These are phyloP conservation scores for Crithidia fasciculata DNA, from an alignment of 208 protist genomes.

Conservation along the genomic window DNA sequence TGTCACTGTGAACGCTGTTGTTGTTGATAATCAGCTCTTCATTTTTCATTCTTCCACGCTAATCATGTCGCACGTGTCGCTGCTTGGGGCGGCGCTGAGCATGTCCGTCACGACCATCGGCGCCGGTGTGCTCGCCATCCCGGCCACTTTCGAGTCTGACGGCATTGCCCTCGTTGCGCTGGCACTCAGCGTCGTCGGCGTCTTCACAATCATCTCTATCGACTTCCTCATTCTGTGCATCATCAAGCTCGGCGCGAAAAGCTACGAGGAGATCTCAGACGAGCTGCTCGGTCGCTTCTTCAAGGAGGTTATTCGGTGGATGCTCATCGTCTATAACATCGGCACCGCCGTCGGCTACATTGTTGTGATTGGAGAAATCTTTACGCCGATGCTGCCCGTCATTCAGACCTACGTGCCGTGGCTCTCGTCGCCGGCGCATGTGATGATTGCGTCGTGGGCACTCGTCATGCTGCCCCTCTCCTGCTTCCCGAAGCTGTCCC, in stretches of 20 bases:
- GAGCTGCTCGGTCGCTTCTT: constrained; percentile 50
- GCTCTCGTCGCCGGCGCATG: constrained; percentile 37
- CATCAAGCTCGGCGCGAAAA: constrained; percentile 44
- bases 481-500: constrained; percentile 50
- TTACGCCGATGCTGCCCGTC: constrained; percentile 54
- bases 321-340: constrained; percentile 70
- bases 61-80: constrained; percentile 29
- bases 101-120: constrained; percentile 73
- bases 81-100: constrained; percentile 58
- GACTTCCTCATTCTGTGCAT: constrained; percentile 69
- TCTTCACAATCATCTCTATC: constrained; percentile 65
- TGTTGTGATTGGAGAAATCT: constrained; percentile 70
- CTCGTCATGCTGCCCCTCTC: constrained; percentile 67
- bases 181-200: constrained; percentile 40
- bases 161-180: constrained; percentile 46
- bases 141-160: constrained; percentile 47
- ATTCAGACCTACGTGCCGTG: constrained; percentile 53
- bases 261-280: constrained; percentile 70
- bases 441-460: constrained; percentile 50
- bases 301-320: constrained; percentile 64
- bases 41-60: not conserved
- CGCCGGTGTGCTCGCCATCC: constrained; percentile 64
- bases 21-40: not conserved
- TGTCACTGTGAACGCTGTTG: too few relatives aligned
- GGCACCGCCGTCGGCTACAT: constrained; percentile 67